phyloP scores from a whole-genome alignment of 495 filamentous ascomycete genomes.

The Tuber microsphaerosporum region DNA sequence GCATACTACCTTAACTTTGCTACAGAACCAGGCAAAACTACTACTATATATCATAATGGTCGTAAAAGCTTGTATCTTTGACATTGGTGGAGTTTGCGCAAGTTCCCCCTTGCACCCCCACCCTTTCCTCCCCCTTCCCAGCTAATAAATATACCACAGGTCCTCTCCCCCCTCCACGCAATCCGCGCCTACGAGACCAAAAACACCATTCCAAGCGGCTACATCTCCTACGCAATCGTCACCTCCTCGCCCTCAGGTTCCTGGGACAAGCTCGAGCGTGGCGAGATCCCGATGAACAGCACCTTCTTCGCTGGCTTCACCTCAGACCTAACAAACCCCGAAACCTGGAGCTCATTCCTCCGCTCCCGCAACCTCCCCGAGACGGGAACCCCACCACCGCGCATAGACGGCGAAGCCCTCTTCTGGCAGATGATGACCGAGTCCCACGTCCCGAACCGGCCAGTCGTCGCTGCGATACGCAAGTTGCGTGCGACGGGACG shows the following conservation, averaged over 20 bases:
- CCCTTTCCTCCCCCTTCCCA: neutral
- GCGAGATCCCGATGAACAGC: constrained; percentile 62
- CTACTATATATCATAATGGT: neutral
- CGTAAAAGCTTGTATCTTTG: constrained; percentile 77
- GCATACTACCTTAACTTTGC: neutral
- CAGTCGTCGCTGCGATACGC: constrained; percentile 78
- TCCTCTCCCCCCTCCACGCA: constrained; percentile 82
- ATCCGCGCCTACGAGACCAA: constrained; percentile 80
- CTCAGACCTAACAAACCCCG: constrained; percentile 58
- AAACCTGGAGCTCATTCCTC: constrained; percentile 61
- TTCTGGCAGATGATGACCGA: constrained; percentile 90
- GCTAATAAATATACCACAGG: constrained; percentile 48
- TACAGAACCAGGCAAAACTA: neutral
- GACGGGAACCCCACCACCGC: constrained; percentile 44
- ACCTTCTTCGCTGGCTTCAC: constrained; percentile 73
- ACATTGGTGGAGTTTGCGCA: constrained; percentile 96
- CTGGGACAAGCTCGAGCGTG: constrained; percentile 78
- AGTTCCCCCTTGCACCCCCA: constrained; percentile 41
- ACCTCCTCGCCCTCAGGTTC: constrained; percentile 66
- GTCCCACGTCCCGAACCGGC: constrained; percentile 65
- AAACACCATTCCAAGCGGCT: constrained; percentile 70
- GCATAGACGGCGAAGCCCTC: constrained; percentile 68
- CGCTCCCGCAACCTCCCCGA: constrained; percentile 18
- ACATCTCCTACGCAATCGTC: constrained; percentile 85
- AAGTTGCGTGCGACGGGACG: constrained; percentile 55